These are phyloP conservation scores for Vitis riparia DNA, from an alignment of 164 flowering plant genomes.

Conservation along the genomic window DNA sequence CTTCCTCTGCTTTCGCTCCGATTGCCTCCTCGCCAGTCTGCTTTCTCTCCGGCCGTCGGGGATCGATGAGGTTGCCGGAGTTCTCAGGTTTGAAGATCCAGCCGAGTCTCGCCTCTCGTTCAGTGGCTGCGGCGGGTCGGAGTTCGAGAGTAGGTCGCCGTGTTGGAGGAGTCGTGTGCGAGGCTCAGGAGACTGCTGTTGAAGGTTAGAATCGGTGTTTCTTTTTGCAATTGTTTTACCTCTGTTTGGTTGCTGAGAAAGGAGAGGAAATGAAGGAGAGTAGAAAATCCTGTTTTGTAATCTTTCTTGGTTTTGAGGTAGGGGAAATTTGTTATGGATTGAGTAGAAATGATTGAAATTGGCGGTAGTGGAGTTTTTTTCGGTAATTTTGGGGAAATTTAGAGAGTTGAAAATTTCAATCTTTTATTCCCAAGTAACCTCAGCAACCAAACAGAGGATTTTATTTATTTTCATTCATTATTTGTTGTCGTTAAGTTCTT, in stretches of 20 bases:
- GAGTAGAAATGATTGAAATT: no score
- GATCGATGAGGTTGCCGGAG: conserved; percentile 24
- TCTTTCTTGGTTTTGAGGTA: neutral
- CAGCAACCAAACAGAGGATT: neutral
- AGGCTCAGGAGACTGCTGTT: conserved; percentile 64
- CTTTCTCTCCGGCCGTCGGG: conserved; percentile 17
- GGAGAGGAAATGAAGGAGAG: no score
- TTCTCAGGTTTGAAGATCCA: conserved; percentile 50
- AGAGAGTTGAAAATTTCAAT: no score
- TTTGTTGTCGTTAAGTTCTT: no score
- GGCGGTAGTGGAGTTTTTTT: no score
- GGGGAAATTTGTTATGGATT: no score
- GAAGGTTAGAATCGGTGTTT: conserved; percentile 40
- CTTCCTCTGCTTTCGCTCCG: conserved; percentile 20
- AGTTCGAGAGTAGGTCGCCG: conserved; percentile 10
- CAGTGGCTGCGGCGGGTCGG: conserved; percentile 9
- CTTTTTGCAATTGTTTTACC: neutral
- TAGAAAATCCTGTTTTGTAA: no score
- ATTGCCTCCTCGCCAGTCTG: conserved; percentile 16
- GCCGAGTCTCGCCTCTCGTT: conserved; percentile 14
- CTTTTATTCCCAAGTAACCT: neutral
- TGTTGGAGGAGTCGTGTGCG: conserved; percentile 52
- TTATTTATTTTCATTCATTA: neutral
- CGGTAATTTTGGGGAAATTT: no score
- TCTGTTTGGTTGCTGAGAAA: no score